phyloP scores from a whole-genome alignment of 257 asterid genomes.

The Nicotiana otophora region DNA sequence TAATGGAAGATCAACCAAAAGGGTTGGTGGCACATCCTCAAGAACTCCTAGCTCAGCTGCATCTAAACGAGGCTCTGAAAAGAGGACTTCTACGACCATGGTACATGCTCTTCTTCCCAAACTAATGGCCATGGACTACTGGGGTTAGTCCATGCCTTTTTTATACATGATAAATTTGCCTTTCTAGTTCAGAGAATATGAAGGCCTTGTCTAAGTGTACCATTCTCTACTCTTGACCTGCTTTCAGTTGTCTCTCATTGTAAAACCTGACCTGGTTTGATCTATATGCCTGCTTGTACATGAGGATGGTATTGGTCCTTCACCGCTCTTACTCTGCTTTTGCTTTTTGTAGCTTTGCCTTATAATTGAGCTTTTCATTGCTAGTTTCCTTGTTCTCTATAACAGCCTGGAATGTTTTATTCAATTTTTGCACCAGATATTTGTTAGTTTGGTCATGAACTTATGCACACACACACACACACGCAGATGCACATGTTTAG shows the following conservation, averaged over 20 bases:
- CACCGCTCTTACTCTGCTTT: not conserved
- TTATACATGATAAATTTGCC: not conserved
- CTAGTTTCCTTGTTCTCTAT: not conserved
- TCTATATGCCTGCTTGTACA: not conserved
- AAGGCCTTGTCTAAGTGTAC: not conserved
- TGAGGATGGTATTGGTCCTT: not conserved
- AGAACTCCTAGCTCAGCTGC: constrained; percentile 48
- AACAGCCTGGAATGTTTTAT: not conserved
- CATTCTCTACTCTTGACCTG: constrained; percentile 3
- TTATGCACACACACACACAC: not conserved
- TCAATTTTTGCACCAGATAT: not conserved
- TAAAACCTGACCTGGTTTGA: not conserved
- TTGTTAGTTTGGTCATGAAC: not conserved
- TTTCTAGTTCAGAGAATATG: not conserved
- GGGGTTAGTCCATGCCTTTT: not conserved
- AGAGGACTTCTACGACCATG: constrained; percentile 50
- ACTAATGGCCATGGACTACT: not conserved
- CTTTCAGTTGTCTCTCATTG: not conserved
- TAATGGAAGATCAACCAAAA: constrained; percentile 60
- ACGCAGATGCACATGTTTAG: not conserved
- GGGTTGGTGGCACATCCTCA: constrained; percentile 43
- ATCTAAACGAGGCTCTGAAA: constrained; percentile 60
- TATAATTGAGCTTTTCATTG: not conserved
- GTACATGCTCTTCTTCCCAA: constrained; percentile 24
- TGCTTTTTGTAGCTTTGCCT: not conserved